These are phyloP conservation scores for Mycena belliarum DNA, from an alignment of 768 basidiomycete species.

Conservation along the genomic window DNA sequence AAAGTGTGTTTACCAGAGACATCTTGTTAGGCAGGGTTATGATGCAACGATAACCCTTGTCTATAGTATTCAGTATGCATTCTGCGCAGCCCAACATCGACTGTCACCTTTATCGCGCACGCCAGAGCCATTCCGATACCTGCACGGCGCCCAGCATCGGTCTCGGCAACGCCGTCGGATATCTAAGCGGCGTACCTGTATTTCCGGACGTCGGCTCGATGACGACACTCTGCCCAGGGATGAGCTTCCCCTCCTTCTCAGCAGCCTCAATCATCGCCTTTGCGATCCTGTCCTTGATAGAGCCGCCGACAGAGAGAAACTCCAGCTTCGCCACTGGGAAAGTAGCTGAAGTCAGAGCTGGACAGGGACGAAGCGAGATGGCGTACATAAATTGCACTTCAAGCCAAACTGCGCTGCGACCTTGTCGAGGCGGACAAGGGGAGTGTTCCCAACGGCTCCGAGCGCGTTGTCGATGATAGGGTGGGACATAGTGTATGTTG, in stretches of 20 bases:
- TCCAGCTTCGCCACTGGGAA: constrained; percentile 83
- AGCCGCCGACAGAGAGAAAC: constrained; percentile 88
- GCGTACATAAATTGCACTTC: constrained; percentile 87
- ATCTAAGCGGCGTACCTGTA: constrained; percentile 61
- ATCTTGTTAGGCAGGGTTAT: constrained; percentile 95
- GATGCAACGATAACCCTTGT: constrained; percentile 90
- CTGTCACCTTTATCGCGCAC: constrained; percentile 85
- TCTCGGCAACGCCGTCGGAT: background rate
- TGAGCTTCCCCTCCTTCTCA: constrained; percentile 81
- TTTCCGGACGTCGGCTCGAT: constrained; percentile 97
- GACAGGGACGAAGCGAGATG: background rate
- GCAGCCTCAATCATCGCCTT: constrained; percentile 97
- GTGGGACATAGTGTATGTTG: constrained; percentile 32
- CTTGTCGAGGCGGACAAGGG: constrained; percentile 83
- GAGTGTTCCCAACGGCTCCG: constrained; percentile 88
- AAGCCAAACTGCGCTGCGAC: constrained; percentile 73
- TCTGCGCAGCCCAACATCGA: constrained; percentile 14
- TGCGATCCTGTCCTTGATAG: constrained; percentile 94
- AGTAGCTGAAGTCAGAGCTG: background rate
- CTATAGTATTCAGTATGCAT: constrained; percentile 72
- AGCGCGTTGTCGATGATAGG: constrained; percentile 76
- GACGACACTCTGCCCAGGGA: constrained; percentile 86
- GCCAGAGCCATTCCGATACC: constrained; percentile 94
- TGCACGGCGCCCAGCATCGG: constrained; percentile 28
- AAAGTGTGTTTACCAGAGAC: constrained; percentile 56